Percentiles rank a stretch among this genome's conserved stretches.
These are phyloP conservation scores for Gnaphalium uliginosum DNA, from an alignment of 129 eudicot genomes.

Conservation along the genomic window DNA sequence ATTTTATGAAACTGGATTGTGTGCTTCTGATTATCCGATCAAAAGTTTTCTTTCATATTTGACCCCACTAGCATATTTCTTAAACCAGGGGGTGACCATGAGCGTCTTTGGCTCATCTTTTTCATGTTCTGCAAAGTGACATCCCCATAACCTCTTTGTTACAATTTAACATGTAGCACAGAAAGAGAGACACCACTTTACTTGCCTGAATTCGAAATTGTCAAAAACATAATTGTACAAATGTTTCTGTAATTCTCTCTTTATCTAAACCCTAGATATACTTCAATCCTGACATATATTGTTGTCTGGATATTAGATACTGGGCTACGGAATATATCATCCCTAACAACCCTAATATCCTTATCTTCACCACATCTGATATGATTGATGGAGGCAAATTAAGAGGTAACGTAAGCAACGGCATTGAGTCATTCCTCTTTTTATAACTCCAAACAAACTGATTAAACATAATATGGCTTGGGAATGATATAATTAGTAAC, in stretches of 20 bases:
- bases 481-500: constrained; percentile 73
- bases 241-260: constrained; percentile 20
- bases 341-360: constrained; percentile 88
- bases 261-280: constrained; percentile 56
- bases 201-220: constrained; percentile 28
- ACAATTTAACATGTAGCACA: constrained; percentile 15
- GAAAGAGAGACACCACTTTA: constrained; percentile 25
- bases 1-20: not conserved
- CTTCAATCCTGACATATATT: constrained; percentile 88
- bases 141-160: not conserved
- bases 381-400: constrained; percentile 75
- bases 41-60: not conserved
- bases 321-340: constrained; percentile 83
- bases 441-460: constrained; percentile 93
- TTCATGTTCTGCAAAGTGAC: not conserved
- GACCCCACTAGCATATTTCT: no score
- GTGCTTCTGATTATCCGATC: not conserved
- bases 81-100: no score
- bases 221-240: constrained; percentile 39
- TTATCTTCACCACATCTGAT: constrained; percentile 82
- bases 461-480: constrained; percentile 85
- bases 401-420: constrained; percentile 83
- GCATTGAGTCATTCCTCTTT: constrained; percentile 65
- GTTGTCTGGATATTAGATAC: constrained; percentile 91
- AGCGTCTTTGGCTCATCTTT: not conserved